Conservation (phyloP, 345 rosid genomes). For the Citrus cavaleriei region DNA sequence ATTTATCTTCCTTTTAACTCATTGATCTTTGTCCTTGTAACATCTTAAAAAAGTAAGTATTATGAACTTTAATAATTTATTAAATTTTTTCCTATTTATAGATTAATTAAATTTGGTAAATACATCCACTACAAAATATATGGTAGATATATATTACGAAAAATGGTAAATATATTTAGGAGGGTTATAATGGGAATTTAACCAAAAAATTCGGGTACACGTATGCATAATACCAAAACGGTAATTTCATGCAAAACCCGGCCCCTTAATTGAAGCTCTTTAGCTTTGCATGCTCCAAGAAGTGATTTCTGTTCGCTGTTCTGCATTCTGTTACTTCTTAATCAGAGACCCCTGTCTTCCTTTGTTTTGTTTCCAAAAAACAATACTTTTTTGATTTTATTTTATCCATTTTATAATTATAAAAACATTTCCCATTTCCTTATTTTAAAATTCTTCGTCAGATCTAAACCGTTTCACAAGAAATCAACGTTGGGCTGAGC, state of each 20-base stretch:
- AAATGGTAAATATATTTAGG: not conserved
- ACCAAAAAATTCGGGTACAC: not conserved
- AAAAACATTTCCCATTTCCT: not conserved
- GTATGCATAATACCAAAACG: not conserved
- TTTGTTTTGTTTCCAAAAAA: not conserved
- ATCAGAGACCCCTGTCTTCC: not conserved
- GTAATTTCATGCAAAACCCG: constrained; percentile 7
- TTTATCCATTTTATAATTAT: not conserved
- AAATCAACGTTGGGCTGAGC: not conserved
- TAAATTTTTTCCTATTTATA: not conserved
- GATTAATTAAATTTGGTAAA: not conserved
- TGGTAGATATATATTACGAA: not conserved
- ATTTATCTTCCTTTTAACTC: not conserved
- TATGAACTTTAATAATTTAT: not conserved
- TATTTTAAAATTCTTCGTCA: not conserved
- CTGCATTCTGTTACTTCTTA: not conserved
- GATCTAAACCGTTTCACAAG: constrained; percentile 25
- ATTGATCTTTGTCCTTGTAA: not conserved
- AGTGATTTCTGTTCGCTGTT: not conserved
- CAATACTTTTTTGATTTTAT: not conserved
- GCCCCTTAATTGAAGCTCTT: not conserved
- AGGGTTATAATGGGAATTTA: constrained; percentile 15
- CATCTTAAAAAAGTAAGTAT: not conserved
- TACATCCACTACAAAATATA: not conserved
- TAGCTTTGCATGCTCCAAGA: constrained; percentile 1